Percentiles rank a stretch among this genome's conserved stretches.
Conservation (phyloP, 2,329 filamentous ascomycete species). For the Lasiodiplodia sp. region DNA sequence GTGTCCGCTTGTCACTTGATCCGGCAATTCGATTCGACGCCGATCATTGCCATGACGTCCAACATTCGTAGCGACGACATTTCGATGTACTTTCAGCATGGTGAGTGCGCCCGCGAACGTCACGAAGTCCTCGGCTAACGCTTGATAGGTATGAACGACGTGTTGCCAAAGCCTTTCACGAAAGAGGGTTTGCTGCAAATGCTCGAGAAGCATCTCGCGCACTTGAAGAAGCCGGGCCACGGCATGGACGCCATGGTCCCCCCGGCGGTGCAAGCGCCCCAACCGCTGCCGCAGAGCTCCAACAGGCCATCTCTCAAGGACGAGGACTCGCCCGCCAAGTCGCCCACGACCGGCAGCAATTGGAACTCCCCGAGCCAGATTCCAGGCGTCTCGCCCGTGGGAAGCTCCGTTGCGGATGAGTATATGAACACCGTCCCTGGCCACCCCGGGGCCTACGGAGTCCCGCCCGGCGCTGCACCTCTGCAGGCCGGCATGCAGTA, state of each 20-base stretch:
- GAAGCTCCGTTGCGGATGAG: slow-evolving; percentile 54
- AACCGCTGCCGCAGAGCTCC: slow-evolving; percentile 48
- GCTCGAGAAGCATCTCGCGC: slow-evolving; percentile 86
- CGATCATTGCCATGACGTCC: slow-evolving; percentile 98
- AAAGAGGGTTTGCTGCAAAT: slow-evolving; percentile 79
- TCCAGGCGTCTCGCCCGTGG: slow-evolving; percentile 64
- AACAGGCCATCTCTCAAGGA: slow-evolving; percentile 66
- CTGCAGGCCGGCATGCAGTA: slow-evolving; percentile 49
- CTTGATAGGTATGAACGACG: slow-evolving; percentile 90
- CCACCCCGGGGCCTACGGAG: slow-evolving; percentile 48
- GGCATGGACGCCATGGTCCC: slow-evolving; percentile 58
- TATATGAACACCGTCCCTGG: slow-evolving; percentile 55
- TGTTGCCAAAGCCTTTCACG: slow-evolving; percentile 96
- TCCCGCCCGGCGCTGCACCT: slow-evolving; percentile 35
- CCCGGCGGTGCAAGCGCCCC: slow-evolving; percentile 50
- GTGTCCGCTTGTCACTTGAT: slow-evolving; percentile 95
- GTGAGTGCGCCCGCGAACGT: slow-evolving; percentile 59
- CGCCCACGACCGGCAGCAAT: slow-evolving; percentile 65
- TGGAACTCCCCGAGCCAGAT: slow-evolving; percentile 70
- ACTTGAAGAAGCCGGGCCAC: slow-evolving; percentile 72
- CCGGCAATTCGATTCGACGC: slow-evolving; percentile 81
- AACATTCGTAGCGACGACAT: slow-evolving; percentile 98
- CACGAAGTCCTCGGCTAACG: background rate
- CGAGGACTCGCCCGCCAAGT: slow-evolving; percentile 68
- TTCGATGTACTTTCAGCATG: slow-evolving; percentile 95